Evolutionary conservation across 495 filamentous ascomycete genomes (phyloP).

Genomic region (Filosporella fistucella): DNA sequence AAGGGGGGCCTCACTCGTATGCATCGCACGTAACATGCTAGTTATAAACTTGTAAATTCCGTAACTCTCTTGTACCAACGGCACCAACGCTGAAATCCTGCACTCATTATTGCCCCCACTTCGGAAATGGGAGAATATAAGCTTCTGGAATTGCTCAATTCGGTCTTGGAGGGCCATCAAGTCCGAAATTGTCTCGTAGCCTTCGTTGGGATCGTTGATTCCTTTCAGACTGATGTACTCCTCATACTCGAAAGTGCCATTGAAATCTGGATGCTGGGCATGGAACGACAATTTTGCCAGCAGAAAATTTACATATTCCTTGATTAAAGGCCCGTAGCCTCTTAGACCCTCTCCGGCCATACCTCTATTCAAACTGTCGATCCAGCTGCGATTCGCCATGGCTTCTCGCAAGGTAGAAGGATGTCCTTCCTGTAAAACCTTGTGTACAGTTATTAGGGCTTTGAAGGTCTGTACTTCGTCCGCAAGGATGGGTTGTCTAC

Average conservation of each 20-base stretch:
- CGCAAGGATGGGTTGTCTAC: constrained; percentile 87
- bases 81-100: constrained; percentile 88
- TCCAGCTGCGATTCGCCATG: constrained; percentile 81
- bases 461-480: constrained; percentile 96
- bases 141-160: constrained; percentile 96
- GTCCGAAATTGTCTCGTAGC: constrained; percentile 96
- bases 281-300: constrained; percentile 92
- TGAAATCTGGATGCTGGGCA: constrained; percentile 95
- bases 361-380: constrained; percentile 86
- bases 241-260: constrained; percentile 98
- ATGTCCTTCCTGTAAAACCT: constrained; percentile 95
- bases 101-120: constrained; percentile 91
- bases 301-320: constrained; percentile 93
- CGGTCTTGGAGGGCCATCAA: constrained; percentile 96
- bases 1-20: constrained; percentile 64
- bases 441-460: constrained; percentile 87
- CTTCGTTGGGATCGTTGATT: constrained; percentile 98
- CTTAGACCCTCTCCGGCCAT: constrained; percentile 81
- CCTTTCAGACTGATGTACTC: constrained; percentile 97
- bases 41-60: constrained; percentile 97
- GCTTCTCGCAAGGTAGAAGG: constrained; percentile 83
- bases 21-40: constrained; percentile 94
- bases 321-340: constrained; percentile 87
- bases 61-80: constrained; percentile 95
- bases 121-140: constrained; percentile 95